Conservation (phyloP, 2,329 filamentous ascomycete genomes). For the Thielaviopsis euricoi region DNA sequence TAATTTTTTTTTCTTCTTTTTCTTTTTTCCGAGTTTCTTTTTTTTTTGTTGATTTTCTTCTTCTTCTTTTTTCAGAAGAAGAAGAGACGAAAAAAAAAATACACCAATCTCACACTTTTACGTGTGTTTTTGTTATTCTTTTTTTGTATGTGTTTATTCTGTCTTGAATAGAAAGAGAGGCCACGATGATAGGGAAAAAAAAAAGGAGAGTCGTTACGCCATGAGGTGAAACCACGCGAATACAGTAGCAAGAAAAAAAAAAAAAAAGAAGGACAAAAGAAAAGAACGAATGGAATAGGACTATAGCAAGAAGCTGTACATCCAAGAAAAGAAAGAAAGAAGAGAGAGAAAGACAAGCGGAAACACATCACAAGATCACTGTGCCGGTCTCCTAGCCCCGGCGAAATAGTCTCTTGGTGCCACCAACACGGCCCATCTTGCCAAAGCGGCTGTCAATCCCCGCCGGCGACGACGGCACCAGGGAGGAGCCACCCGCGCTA, state of each 20-base stretch:
- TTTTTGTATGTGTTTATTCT: too few species aligned
- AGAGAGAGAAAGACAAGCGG: background rate
- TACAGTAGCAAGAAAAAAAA: background rate
- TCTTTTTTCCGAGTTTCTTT: too few species aligned
- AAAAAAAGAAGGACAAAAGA: background rate
- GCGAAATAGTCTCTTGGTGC: constrained; percentile 55
- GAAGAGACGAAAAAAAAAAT: too few species aligned
- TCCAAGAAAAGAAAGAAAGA: background rate
- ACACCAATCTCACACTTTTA: too few species aligned
- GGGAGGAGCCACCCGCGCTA: background rate
- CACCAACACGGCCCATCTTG: constrained; percentile 54
- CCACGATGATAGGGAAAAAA: too few species aligned
- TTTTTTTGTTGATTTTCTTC: too few species aligned
- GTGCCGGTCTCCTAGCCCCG: constrained; percentile 18
- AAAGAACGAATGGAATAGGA: background rate
- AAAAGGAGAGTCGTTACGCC: too few species aligned
- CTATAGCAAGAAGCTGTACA: background rate
- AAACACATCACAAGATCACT: background rate
- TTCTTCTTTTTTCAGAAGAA: too few species aligned
- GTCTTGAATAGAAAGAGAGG: too few species aligned
- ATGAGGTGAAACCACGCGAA: too few species aligned
- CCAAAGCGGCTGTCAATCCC: constrained; percentile 32
- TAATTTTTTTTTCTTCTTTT: too few species aligned
- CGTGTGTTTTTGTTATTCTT: too few species aligned
- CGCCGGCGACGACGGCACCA: background rate